Conservation (phyloP, 2,329 filamentous ascomycete species). For the Diplodia scrobiculata region DNA sequence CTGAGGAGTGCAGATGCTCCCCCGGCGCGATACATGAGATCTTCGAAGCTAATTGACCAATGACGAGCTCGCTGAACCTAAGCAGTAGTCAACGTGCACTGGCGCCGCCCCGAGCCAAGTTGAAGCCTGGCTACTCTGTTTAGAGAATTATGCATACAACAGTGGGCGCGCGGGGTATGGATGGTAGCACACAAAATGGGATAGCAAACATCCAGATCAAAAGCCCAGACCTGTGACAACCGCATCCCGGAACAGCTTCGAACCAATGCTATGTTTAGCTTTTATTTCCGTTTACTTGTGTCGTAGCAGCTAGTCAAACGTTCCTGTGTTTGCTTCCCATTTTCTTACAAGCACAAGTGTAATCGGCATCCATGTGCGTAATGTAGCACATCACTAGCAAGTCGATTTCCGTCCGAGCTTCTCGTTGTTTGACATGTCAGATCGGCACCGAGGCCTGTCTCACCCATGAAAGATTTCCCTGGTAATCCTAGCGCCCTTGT, state of each 20-base stretch:
- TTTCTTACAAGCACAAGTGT: background rate
- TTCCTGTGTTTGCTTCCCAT: background rate
- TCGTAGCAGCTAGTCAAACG: background rate
- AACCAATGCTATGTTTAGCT: background rate
- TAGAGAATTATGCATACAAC: background rate
- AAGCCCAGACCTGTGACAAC: too few relatives aligned
- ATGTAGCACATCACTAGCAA: background rate
- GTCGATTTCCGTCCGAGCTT: constrained; percentile 8
- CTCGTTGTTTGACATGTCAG: background rate
- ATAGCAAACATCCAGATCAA: too few relatives aligned
- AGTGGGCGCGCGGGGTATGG: background rate
- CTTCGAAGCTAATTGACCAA: background rate
- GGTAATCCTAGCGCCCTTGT: constrained; percentile 3
- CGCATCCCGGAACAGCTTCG: too few relatives aligned
- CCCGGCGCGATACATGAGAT: background rate
- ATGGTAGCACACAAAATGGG: background rate
- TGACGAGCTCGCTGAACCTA: background rate
- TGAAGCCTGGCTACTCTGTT: background rate
- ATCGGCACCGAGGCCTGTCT: constrained; percentile 6
- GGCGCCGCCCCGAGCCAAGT: background rate
- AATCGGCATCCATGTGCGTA: background rate
- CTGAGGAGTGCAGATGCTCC: background rate
- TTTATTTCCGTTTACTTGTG: background rate
- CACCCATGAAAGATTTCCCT: constrained; percentile 2
- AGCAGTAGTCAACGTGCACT: background rate